A percentile compares a stretch with the other conserved stretches of the same genome.
Conservation (phyloP, 129 eudicot genomes). For the Artemisia argyi region DNA sequence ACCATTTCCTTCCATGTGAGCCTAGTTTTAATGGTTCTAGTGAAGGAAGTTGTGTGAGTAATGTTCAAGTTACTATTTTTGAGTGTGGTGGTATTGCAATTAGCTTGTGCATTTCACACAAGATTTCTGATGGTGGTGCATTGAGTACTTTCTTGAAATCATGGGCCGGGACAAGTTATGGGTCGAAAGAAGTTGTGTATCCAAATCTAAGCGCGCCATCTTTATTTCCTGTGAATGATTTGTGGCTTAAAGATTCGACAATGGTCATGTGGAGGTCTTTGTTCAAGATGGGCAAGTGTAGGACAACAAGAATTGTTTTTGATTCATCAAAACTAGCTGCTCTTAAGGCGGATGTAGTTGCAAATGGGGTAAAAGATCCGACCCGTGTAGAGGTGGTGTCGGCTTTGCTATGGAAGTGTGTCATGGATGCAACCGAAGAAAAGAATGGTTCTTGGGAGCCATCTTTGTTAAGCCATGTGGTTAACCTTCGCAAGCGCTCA, state of each 20-base stretch:
- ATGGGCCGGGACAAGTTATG: conserved; percentile 43
- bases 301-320: conserved; percentile 60
- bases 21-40: conserved; percentile 22
- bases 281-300: conserved; percentile 59
- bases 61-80: conserved; percentile 44
- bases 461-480: conserved; percentile 53
- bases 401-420: conserved; percentile 48
- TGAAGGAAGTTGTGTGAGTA: conserved; percentile 37
- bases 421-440: conserved; percentile 38
- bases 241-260: conserved; percentile 56
- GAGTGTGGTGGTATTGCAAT: conserved; percentile 44
- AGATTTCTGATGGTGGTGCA: conserved; percentile 49
- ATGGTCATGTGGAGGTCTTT: conserved; percentile 60
- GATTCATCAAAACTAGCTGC: conserved; percentile 32
- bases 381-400: conserved; percentile 57
- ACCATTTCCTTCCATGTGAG: conserved; percentile 52
- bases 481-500: conserved; percentile 52
- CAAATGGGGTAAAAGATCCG: conserved; percentile 17
- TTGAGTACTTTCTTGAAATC: conserved; percentile 43
- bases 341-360: conserved; percentile 29
- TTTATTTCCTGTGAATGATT: conserved; percentile 52
- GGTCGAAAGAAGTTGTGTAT: conserved; percentile 13
- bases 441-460: conserved; percentile 28
- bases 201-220: conserved; percentile 47
- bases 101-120: conserved; percentile 40